Percentiles rank a stretch among this genome's conserved stretches.
These are phyloP conservation scores for Cercospora citrullina DNA, from an alignment of 2,329 filamentous ascomycete species.

Conservation along the genomic window DNA sequence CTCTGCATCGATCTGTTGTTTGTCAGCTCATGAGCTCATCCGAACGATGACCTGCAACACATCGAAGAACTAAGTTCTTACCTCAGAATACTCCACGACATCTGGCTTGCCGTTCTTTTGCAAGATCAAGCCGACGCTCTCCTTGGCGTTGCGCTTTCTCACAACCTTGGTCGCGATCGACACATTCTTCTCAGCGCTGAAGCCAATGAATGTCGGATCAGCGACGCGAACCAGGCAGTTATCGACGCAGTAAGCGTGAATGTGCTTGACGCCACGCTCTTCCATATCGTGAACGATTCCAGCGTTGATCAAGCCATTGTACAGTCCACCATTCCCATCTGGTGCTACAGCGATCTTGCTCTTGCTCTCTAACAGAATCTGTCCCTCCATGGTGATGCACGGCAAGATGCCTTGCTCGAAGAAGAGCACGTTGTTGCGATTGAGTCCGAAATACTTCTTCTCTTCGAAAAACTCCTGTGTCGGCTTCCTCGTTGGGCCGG, in stretches of 20 bases:
- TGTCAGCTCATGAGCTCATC: background rate
- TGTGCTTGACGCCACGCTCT: constrained; percentile 85
- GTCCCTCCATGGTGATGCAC: constrained; percentile 95
- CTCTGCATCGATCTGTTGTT: constrained; percentile 4
- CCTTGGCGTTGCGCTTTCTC: constrained; percentile 92
- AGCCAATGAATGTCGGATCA: constrained; percentile 92
- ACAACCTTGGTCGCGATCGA: constrained; percentile 99
- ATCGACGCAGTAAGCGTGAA: constrained; percentile 97
- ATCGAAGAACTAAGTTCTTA: constrained; percentile 51
- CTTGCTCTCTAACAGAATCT: constrained; percentile 92
- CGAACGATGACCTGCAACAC: background rate
- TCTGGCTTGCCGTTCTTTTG: constrained; percentile 95
- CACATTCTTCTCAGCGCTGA: constrained; percentile 81
- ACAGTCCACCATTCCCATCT: constrained; percentile 95
- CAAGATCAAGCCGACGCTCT: constrained; percentile 91
- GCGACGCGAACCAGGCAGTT: constrained; percentile 99
- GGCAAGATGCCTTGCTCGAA: constrained; percentile 97
- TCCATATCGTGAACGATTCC: constrained; percentile 85
- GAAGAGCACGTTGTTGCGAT: constrained; percentile 80
- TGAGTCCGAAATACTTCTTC: constrained; percentile 86
- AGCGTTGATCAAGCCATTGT: constrained; percentile 81
- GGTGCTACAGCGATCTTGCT: constrained; percentile 89
- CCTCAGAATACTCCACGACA: constrained; percentile 98
- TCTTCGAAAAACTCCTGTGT: constrained; percentile 93
- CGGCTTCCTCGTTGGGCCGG: constrained; percentile 83